Percentiles rank a stretch among this genome's conserved stretches.
These are phyloP conservation scores for Ophiorrhiza pumila DNA, from an alignment of 257 asterid genomes.

Conservation along the genomic window DNA sequence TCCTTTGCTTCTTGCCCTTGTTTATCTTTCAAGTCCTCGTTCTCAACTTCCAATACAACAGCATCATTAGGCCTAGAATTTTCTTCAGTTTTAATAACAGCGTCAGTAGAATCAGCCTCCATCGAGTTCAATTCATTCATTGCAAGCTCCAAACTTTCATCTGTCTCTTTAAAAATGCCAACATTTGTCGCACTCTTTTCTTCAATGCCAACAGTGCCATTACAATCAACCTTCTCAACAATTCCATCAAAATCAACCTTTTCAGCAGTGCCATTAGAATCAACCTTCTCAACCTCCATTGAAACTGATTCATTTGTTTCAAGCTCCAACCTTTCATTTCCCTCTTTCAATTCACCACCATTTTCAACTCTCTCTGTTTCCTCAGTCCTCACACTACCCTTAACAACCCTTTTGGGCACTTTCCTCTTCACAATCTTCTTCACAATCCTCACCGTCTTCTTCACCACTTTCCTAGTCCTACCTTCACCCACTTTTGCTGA, in stretches of 20 bases:
- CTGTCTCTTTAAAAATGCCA: conserved; percentile 13
- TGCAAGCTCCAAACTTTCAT: conserved; percentile 4
- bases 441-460: conserved; percentile 47
- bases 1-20: conserved; percentile 15
- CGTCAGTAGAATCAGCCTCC: conserved; percentile 6
- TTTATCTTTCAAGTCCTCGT: conserved; percentile 16
- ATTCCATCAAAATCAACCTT: conserved; percentile 2
- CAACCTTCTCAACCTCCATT: background rate
- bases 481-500: conserved; percentile 20
- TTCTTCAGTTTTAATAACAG: background rate
- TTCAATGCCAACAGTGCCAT: conserved; percentile 6
- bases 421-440: conserved; percentile 60
- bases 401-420: conserved; percentile 47
- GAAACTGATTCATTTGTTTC: no score
- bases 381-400: conserved; percentile 15
- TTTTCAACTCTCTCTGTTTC: conserved; percentile 17
- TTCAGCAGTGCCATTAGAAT: background rate
- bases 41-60: conserved; percentile 18
- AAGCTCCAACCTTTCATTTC: no score
- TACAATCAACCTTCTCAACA: background rate
- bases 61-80: conserved; percentile 16
- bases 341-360: no score
- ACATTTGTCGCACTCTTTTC: conserved; percentile 16
- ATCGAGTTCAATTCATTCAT: background rate
- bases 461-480: conserved; percentile 46